Conservation (phyloP, 192 early-diverging fungal species). For the Neocallimastix lanati region DNA sequence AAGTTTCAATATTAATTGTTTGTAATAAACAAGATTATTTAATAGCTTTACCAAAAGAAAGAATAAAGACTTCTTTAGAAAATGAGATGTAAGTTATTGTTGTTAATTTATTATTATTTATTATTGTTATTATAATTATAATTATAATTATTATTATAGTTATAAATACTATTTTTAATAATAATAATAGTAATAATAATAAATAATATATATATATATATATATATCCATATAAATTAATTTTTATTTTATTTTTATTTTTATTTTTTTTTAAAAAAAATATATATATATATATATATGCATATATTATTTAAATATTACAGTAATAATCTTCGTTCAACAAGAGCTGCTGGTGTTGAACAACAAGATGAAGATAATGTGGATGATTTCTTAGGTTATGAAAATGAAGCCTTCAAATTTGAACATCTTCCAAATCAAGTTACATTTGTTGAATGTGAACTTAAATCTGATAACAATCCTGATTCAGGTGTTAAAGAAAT, state of each 20-base stretch:
- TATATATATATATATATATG: too few relatives aligned
- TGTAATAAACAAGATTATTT: slow-evolving; percentile 75
- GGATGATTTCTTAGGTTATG: slow-evolving; percentile 58
- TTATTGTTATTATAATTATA: too few relatives aligned
- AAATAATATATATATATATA: not conserved
- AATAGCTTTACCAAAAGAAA: slow-evolving; percentile 41
- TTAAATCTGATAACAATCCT: not conserved
- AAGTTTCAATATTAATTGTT: slow-evolving; percentile 46
- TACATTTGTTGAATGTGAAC: slow-evolving; percentile 31
- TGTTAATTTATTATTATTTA: not conserved
- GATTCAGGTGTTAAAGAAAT: not conserved
- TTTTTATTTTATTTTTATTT: slow-evolving; percentile 4
- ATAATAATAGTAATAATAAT: slow-evolving; percentile 11
- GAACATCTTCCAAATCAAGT: slow-evolving; percentile 57
- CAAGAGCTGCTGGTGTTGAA: slow-evolving; percentile 46
- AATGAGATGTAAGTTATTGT: slow-evolving; percentile 38
- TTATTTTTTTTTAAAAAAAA: too few relatives aligned
- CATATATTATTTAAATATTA: too few relatives aligned
- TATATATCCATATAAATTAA: too few relatives aligned
- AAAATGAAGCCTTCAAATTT: slow-evolving; percentile 61
- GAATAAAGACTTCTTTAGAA: slow-evolving; percentile 49
- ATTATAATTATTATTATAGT: too few relatives aligned
- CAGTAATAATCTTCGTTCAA: slow-evolving; percentile 45
- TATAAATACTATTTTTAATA: not conserved
- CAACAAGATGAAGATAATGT: slow-evolving; percentile 41